A percentile compares a stretch with the other conserved stretches of the same genome.
phyloP scores from a whole-genome alignment of 371 early-diverging fungal genomes.

The Batrachochytrium dendrobatidis region DNA sequence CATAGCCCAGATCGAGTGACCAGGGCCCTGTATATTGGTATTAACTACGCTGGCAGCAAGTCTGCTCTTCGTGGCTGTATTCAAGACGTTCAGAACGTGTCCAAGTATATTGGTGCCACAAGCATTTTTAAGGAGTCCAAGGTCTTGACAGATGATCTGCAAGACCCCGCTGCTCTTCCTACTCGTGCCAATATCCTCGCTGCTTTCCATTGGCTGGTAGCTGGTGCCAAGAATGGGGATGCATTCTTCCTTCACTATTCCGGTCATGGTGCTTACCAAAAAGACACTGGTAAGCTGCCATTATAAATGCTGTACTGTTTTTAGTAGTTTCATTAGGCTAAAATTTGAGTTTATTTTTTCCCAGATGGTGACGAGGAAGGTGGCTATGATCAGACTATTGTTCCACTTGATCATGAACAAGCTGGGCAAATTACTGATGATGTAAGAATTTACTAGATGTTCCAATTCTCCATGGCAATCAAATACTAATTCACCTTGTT shows the following conservation, averaged over 20 bases:
- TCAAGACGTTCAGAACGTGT: conserved; percentile 75
- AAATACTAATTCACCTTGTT: background rate
- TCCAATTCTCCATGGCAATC: background rate
- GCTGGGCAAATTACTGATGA: conserved; percentile 85
- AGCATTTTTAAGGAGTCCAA: conserved; percentile 52
- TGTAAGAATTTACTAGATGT: conserved; percentile 20
- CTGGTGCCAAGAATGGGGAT: conserved; percentile 75
- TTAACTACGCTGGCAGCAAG: conserved; percentile 67
- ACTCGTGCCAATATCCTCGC: conserved; percentile 74
- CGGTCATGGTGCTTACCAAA: conserved; percentile 77
- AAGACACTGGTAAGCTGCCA: conserved; percentile 33
- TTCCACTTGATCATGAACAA: conserved; percentile 72
- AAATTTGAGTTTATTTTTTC: conserved; percentile 4
- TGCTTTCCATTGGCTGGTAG: conserved; percentile 61
- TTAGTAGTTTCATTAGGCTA: background rate
- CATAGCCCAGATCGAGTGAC: conserved; percentile 8
- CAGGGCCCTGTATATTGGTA: conserved; percentile 53
- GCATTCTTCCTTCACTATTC: conserved; percentile 79
- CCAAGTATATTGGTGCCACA: conserved; percentile 14
- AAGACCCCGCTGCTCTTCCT: conserved; percentile 54
- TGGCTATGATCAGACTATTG: conserved; percentile 73
- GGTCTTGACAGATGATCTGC: conserved; percentile 85
- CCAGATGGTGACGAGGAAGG: conserved; percentile 76
- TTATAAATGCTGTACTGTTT: background rate
- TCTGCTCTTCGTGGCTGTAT: conserved; percentile 72